Evolutionary conservation across 2,329 filamentous ascomycete genomes (phyloP).

Genomic region (Zalaria sp.): DNA sequence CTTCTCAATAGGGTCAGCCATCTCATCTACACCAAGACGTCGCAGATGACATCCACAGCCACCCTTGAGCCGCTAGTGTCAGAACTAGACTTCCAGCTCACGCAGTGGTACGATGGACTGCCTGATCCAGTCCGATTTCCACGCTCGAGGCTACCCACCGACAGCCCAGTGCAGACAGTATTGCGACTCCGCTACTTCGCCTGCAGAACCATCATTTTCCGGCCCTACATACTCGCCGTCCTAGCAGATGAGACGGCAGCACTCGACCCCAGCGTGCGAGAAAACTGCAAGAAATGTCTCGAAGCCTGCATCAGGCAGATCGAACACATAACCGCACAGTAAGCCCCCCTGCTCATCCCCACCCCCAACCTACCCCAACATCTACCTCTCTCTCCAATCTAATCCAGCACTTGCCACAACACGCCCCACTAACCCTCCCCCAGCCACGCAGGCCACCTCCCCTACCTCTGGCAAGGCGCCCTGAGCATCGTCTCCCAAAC

Average conservation of each 20-base stretch:
- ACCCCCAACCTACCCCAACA: neutral
- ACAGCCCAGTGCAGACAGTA: slow-evolving; percentile 66
- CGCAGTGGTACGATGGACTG: slow-evolving; percentile 72
- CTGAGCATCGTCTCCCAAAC: slow-evolving; percentile 73
- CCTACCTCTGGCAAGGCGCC: slow-evolving; percentile 75
- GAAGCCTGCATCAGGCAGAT: slow-evolving; percentile 69
- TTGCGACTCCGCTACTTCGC: slow-evolving; percentile 69
- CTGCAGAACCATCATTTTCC: slow-evolving; percentile 74
- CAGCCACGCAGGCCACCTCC: slow-evolving; percentile 69
- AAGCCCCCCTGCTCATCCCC: slow-evolving; percentile 25
- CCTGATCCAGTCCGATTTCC: slow-evolving; percentile 65
- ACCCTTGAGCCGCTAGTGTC: slow-evolving; percentile 65
- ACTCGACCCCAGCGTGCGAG: slow-evolving; percentile 56
- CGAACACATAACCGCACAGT: slow-evolving; percentile 66
- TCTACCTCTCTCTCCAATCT: no score
- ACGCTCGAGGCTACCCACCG: slow-evolving; percentile 50
- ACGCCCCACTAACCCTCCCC: slow-evolving; percentile 5
- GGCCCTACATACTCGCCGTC: slow-evolving; percentile 69
- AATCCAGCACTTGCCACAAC: neutral
- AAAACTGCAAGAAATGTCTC: slow-evolving; percentile 68
- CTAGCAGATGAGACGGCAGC: slow-evolving; percentile 63
- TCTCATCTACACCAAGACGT: slow-evolving; percentile 11
- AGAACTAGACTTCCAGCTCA: slow-evolving; percentile 69
- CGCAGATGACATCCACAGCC: slow-evolving; percentile 40
- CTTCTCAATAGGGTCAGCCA: slow-evolving; percentile 37